Evolutionary conservation across 305 asterid genomes (phyloP).

Genomic region (Rubia tinctorum): DNA sequence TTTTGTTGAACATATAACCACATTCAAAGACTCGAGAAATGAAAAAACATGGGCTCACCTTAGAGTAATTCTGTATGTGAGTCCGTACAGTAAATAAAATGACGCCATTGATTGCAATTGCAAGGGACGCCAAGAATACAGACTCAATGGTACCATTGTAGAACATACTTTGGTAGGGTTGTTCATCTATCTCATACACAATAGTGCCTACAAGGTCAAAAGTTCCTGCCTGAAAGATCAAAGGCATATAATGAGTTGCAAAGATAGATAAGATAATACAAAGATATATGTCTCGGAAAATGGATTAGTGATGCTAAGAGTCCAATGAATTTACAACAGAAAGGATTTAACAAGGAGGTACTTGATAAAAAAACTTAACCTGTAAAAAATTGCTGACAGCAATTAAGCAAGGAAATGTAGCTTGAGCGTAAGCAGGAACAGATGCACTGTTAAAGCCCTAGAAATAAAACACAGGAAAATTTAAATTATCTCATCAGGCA

Average conservation of each 20-base stretch:
- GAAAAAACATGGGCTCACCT: slow-evolving; percentile 63
- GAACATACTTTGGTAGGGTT: slow-evolving; percentile 75
- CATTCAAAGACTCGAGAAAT: not conserved
- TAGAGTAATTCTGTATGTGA: slow-evolving; percentile 65
- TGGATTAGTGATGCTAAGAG: slow-evolving; percentile 3
- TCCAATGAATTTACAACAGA: slow-evolving; percentile 1
- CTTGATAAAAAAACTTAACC: slow-evolving; percentile 36
- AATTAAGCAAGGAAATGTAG: slow-evolving; percentile 78
- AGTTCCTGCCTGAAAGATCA: slow-evolving; percentile 64
- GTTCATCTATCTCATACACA: slow-evolving; percentile 81
- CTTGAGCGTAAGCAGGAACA: slow-evolving; percentile 88
- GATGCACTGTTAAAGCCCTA: slow-evolving; percentile 83
- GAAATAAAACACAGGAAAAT: not conserved
- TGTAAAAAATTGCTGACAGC: slow-evolving; percentile 96
- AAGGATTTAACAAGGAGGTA: not conserved
- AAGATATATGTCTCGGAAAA: not conserved
- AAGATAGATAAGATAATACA: no score
- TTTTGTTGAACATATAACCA: not conserved
- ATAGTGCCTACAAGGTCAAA: slow-evolving; percentile 89
- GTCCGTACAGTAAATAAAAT: slow-evolving; percentile 60
- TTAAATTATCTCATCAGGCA: not conserved
- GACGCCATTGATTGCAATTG: slow-evolving; percentile 58
- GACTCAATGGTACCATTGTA: slow-evolving; percentile 96
- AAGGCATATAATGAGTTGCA: not conserved
- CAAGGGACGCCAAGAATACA: slow-evolving; percentile 85